These are phyloP conservation scores for Tylopilus sp. DNA, from an alignment of 1,284 basidiomycete genomes.

Conservation along the genomic window DNA sequence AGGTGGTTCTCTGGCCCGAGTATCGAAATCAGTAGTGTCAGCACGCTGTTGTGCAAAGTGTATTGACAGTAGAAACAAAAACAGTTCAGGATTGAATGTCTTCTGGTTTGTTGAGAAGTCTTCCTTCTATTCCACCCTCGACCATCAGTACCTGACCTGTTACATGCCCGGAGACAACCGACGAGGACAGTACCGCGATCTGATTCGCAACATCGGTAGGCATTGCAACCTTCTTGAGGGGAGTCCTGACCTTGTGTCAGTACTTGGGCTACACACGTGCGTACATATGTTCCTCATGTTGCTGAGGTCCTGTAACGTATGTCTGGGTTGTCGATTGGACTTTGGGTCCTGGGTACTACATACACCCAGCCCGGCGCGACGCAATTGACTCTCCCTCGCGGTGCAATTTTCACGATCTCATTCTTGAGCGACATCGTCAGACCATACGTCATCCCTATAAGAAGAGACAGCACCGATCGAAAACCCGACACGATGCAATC, in stretches of 20 bases:
- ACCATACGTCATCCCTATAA: constrained; percentile 77
- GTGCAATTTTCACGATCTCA: constrained; percentile 81
- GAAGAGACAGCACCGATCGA: background rate
- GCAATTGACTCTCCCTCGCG: constrained; percentile 73
- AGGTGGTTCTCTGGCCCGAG: too few species aligned
- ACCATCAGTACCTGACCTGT: constrained; percentile 78
- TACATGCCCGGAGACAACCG: constrained; percentile 74
- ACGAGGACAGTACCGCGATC: constrained; percentile 70
- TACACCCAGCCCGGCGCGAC: constrained; percentile 79
- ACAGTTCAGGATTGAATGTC: constrained; percentile 37
- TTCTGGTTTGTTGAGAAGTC: constrained; percentile 54
- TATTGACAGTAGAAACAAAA: too few species aligned
- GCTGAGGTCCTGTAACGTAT: constrained; percentile 68
- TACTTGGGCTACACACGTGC: background rate
- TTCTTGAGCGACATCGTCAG: constrained; percentile 77
- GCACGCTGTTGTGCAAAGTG: too few species aligned
- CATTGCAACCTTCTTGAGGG: constrained; percentile 75
- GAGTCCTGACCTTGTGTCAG: constrained; percentile 56
- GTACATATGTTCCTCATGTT: constrained; percentile 57
- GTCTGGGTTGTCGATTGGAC: constrained; percentile 55
- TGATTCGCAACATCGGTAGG: constrained; percentile 74
- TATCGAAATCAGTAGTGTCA: too few species aligned
- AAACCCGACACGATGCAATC: background rate
- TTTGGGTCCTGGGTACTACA: constrained; percentile 72
- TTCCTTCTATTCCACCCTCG: constrained; percentile 82